A percentile compares a stretch with the other conserved stretches of the same genome.
Conservation (phyloP, 179 eudicot species). For the Pouteria campechiana region DNA sequence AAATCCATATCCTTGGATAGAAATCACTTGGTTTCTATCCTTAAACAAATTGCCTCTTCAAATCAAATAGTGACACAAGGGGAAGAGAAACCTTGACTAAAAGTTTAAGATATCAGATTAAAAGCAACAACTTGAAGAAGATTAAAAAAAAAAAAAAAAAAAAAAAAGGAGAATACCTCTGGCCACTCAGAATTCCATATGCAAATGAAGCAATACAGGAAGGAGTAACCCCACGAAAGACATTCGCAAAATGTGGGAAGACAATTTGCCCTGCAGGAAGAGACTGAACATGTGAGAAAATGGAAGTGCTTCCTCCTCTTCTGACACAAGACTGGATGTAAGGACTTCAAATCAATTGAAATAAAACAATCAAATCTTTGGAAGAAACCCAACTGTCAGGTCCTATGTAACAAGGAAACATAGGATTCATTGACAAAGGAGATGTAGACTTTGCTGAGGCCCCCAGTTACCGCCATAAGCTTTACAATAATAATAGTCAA, state of each 20-base stretch:
- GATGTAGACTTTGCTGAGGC: no score
- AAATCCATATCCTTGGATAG: no score
- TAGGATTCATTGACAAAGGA: neutral
- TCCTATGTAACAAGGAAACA: neutral
- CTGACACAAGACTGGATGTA: no score
- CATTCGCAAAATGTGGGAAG: conserved; percentile 39
- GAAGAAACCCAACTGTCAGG: neutral
- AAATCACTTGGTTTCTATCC: no score
- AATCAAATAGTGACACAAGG: no score
- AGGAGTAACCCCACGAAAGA: conserved; percentile 30
- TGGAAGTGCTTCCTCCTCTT: no score
- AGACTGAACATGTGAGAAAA: neutral
- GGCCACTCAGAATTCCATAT: conserved; percentile 71
- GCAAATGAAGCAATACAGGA: conserved; percentile 41
- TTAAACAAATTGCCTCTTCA: no score
- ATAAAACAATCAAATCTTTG: neutral
- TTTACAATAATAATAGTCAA: no score
- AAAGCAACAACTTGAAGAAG: neutral
- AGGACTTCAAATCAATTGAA: no score
- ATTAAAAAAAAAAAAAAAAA: neutral
- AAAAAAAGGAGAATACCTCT: conserved; percentile 33
- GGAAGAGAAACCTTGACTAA: neutral
- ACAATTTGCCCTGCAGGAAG: conserved; percentile 61
- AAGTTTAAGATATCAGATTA: neutral
- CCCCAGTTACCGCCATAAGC: no score